Base-by-base conservation (phyloP, 495 filamentous ascomycete species). In the Podospora comata region DNA sequence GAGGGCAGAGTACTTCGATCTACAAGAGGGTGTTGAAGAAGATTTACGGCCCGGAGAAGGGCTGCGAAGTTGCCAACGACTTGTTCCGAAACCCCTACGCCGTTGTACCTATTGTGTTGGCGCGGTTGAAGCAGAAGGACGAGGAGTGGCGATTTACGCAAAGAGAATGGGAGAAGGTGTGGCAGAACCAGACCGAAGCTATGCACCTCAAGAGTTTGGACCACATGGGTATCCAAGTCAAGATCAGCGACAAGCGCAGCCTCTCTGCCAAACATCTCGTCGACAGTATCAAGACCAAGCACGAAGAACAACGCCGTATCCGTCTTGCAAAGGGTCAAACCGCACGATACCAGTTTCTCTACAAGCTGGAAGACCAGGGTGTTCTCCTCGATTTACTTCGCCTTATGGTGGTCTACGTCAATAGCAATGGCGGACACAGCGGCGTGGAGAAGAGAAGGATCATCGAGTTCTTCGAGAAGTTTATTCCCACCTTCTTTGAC, bases 141-240 rank as follows among this genome's bases (percentile, higher is more conserved):
- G 95, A 98, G 76, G 93, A 97, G 73, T 99, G 96, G 96, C 92
- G 96, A 70, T 91, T 93, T 55, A 92, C 92, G 34, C 93, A 92
- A 85, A 92, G 95, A 27, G 96, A 98, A 75, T 99, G 96, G 96
- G 93, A 98, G 79, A 98, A 97, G 77, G 92, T 98, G 26, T 99
- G 96, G 96, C 92, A 93, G 66, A 89, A 90, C 66, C 95, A 97
- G 78, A 97, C 93, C 57, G 89, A 94, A 70, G 85, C 89, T 68
- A 92, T 94, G 75, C 97, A 97, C 79, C 94, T 94, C 83, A 93
- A 90, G 79, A 97, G 93, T 79, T 86, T 99, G 61, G 96, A 99
- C 70, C 96, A 98, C 73, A 94, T 97, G 83, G 91, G 92, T 15
- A 92, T 96, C 68, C 89, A 89, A 48, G 89, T 90, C 70, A 96